A percentile compares a stretch with the other conserved stretches of the same genome.
phyloP scores from a whole-genome alignment of 371 early-diverging fungal species.

The Lichtheimia corymbifera region DNA sequence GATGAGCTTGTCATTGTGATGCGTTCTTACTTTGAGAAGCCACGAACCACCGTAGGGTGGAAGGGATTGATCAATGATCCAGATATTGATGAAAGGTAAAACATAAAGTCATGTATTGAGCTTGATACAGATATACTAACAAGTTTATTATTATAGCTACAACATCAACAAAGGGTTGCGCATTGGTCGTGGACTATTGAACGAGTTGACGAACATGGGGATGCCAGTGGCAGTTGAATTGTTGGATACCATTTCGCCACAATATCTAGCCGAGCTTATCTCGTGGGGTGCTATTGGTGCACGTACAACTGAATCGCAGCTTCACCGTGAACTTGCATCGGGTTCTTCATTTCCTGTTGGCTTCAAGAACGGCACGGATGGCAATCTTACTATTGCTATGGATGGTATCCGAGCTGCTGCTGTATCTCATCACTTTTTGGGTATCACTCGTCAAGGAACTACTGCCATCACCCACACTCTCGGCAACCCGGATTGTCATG shows the following conservation, averaged over 20 bases:
- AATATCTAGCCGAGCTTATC: constrained; percentile 89
- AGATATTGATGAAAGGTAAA: constrained; percentile 72
- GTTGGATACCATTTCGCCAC: constrained; percentile 93
- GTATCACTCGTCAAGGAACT: constrained; percentile 91
- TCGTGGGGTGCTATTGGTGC: constrained; percentile 97
- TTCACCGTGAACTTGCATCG: constrained; percentile 94
- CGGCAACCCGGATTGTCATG: constrained; percentile 69
- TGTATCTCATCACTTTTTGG: constrained; percentile 86
- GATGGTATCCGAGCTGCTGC: constrained; percentile 91
- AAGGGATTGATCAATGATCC: constrained; percentile 94
- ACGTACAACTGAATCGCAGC: constrained; percentile 90
- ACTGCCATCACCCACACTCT: constrained; percentile 85
- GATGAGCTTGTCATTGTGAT: constrained; percentile 82
- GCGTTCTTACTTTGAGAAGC: constrained; percentile 95
- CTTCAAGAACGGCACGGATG: constrained; percentile 94
- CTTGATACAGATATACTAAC: background rate
- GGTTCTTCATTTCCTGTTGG: constrained; percentile 94
- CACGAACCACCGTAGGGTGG: constrained; percentile 94
- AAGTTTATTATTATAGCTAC: constrained; percentile 45
- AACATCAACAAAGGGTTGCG: constrained; percentile 90
- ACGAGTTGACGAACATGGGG: constrained; percentile 75
- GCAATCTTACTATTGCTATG: constrained; percentile 81
- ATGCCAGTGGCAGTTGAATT: constrained; percentile 89
- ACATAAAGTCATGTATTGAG: background rate
- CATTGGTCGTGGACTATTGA: constrained; percentile 79